These are phyloP conservation scores for Phytophthora chlamydospora DNA, from an alignment of 352 stramenopile genomes.

Conservation along the genomic window DNA sequence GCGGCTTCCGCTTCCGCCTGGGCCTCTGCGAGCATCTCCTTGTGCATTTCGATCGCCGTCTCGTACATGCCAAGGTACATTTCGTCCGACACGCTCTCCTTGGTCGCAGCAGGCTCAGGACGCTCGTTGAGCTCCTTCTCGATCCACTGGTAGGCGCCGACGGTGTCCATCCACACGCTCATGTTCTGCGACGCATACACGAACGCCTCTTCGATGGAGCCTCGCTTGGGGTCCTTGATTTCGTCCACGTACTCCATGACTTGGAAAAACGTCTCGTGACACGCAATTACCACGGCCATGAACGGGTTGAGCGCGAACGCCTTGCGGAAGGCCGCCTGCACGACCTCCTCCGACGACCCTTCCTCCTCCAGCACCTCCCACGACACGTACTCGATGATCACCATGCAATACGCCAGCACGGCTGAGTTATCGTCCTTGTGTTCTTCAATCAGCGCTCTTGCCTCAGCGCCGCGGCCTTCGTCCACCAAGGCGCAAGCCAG, in stretches of 20 bases:
- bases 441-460: conserved; percentile 70
- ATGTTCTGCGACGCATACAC: conserved; percentile 82
- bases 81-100: conserved; percentile 64
- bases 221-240: conserved; percentile 67
- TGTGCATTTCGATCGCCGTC: conserved; percentile 88
- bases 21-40: conserved; percentile 56
- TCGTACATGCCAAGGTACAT: conserved; percentile 91
- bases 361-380: conserved; percentile 89
- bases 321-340: conserved; percentile 70
- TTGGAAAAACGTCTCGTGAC: conserved; percentile 81
- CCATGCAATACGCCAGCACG: conserved; percentile 81
- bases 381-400: conserved; percentile 88
- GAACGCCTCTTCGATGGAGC: conserved; percentile 88
- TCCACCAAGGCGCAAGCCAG: conserved; percentile 80
- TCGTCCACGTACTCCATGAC: conserved; percentile 87
- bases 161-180: conserved; percentile 85
- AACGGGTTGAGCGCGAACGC: conserved; percentile 84
- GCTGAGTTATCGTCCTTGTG: conserved; percentile 59
- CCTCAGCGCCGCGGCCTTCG: conserved; percentile 78
- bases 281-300: conserved; percentile 81
- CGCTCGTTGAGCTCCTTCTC: conserved; percentile 79
- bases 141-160: conserved; percentile 82
- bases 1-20: conserved; percentile 34
- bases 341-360: conserved; percentile 77
- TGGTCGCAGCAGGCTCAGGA: conserved; percentile 48